Evolutionary conservation across 169 alveolate genomes (phyloP), one percentile per base, ranked within the genome.

Genomic region (Hepatocystis sp.): DNA sequence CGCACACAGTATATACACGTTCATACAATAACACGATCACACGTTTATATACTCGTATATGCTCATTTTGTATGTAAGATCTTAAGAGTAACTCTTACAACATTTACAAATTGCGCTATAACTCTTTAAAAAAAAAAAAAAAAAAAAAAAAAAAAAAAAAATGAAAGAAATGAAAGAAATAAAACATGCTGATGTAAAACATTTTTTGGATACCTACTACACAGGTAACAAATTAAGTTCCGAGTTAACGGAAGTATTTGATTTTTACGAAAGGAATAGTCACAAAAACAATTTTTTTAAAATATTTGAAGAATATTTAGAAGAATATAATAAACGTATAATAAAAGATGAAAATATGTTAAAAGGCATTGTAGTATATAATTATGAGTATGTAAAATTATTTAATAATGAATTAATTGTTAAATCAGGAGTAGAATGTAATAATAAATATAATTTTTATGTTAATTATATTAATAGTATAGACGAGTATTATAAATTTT

Each of bases 231-330:
- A 63, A 21, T n/a, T 61, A 52, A 52, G 84, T 7, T 66, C 49
- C 19, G 89, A 78, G 15, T 39, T 78, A 40, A 63, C 49, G 42
- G 84, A 63, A 23, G 67, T 51, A 23, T 78, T 78, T 40, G 89
- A 78, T 61, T 78, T 46, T 78, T 27, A 61, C 17, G 84, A 78
- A 40, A 30, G 66, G 61, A 78, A 61, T 47, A 78, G 61, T 25
- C 89, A 78, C 42, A 78, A 61, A 19, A 53, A 56, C 25, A 78
- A 78, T 17, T 78, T 78, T 36, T 67, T 30, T 30, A 78, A 78
- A 78, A 61, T 78, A 47, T 63, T 78, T 60, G 89, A 78, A 78
- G 89, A 78, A 2, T 78, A 78, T 55, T 78, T 78, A 44, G 66
- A 49, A 11, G 89, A 78, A 13, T 63, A 78, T 52, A 78, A 78